Percentiles rank a stretch among this genome's conserved stretches.
Conservation (phyloP, 768 basidiomycete genomes). For the Dioszegia hungarica region DNA sequence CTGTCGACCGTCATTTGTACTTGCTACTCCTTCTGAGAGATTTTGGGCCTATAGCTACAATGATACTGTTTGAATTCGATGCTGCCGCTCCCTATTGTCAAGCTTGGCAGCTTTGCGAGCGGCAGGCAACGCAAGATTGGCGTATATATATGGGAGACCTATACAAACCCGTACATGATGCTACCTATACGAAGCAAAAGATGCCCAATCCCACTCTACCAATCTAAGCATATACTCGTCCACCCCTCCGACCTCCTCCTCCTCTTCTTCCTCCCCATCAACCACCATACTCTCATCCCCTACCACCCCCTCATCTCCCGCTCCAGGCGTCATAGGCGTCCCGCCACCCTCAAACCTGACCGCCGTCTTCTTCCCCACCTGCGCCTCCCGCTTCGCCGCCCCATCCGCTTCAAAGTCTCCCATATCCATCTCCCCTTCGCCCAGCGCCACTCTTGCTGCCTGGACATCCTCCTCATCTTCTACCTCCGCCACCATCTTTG, state of each 20-base stretch:
- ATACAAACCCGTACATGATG: too few species aligned
- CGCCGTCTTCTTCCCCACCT: slow-evolving; percentile 43
- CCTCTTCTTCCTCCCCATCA: slow-evolving; percentile 46
- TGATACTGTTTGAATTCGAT: too few species aligned
- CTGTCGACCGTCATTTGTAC: too few species aligned
- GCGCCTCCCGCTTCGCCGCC: slow-evolving; percentile 12
- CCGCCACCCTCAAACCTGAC: slow-evolving; percentile 5
- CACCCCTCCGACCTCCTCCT: slow-evolving; percentile 60
- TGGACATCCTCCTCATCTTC: slow-evolving; percentile 83
- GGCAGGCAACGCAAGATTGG: too few species aligned
- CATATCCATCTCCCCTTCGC: slow-evolving; percentile 77
- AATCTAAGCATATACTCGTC: slow-evolving; percentile 74
- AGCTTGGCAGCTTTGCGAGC: too few species aligned
- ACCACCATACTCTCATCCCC: slow-evolving; percentile 40
- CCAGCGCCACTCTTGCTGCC: slow-evolving; percentile 74
- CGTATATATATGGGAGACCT: too few species aligned
- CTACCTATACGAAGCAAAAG: slow-evolving; percentile 19
- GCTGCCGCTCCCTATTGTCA: too few species aligned
- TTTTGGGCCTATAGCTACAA: too few species aligned
- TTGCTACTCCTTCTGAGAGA: too few species aligned
- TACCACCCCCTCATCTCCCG: not conserved
- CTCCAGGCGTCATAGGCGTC: slow-evolving; percentile 2
- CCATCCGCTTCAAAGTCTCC: slow-evolving; percentile 51
- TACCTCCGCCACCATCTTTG: slow-evolving; percentile 72
- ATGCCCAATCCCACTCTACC: slow-evolving; percentile 50